Conservation (phyloP, 2,329 filamentous ascomycete genomes). For the Colletotrichum lini region DNA sequence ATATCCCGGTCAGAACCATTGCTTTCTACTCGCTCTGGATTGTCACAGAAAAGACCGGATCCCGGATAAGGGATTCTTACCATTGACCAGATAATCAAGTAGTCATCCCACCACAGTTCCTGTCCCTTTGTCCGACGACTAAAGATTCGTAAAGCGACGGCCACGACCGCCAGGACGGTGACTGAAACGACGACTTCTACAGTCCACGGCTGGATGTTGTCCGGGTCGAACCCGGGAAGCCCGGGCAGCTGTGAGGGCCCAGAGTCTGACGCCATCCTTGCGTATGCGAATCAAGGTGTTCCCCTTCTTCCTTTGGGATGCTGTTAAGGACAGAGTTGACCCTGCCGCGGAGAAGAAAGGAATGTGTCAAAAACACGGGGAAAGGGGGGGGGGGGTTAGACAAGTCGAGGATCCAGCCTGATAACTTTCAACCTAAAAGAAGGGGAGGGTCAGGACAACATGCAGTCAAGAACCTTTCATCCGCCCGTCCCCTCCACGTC, state of each 20-base stretch:
- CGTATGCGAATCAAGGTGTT: neutral
- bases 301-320: neutral
- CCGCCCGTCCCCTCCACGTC: neutral
- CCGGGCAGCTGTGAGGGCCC: slow-evolving; percentile 44
- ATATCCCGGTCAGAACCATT: neutral
- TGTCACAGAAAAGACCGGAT: too few species aligned
- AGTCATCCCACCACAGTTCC: slow-evolving; percentile 66
- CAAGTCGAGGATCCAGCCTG: slow-evolving; percentile 19
- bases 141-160: slow-evolving; percentile 57
- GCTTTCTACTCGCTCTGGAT: neutral
- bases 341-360: slow-evolving; percentile 13
- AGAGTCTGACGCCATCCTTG: slow-evolving; percentile 32
- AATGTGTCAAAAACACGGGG: neutral
- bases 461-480: slow-evolving; percentile 1
- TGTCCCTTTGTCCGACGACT: slow-evolving; percentile 60
- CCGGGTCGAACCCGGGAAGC: slow-evolving; percentile 51
- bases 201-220: slow-evolving; percentile 60
- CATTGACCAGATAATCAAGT: slow-evolving; percentile 64
- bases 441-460: neutral
- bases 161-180: slow-evolving; percentile 56
- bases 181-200: slow-evolving; percentile 57
- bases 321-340: neutral
- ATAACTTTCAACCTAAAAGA: slow-evolving; percentile 13
- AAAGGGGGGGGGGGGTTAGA: too few species aligned
- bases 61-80: slow-evolving; percentile 47